A percentile compares a stretch with the other conserved stretches of the same genome.
Evolutionary conservation across 2,329 filamentous ascomycete species (phyloP).

Genomic region (Herpomyces periplanetae): DNA sequence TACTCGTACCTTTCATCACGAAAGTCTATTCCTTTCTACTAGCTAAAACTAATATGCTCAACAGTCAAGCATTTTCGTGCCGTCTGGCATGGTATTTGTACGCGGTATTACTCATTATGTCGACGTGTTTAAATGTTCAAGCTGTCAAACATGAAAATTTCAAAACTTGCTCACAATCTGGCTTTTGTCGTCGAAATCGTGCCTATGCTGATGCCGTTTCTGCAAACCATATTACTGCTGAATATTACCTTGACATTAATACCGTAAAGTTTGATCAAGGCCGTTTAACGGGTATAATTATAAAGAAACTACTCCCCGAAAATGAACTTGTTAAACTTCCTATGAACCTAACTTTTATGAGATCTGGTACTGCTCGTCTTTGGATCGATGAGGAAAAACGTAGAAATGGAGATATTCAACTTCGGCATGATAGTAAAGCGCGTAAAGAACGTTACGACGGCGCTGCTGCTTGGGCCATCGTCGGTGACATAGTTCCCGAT

Average conservation of each 20-base stretch:
- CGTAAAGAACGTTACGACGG: conserved; percentile 87
- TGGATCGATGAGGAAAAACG: conserved; percentile 69
- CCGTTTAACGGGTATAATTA: conserved; percentile 33
- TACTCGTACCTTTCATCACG: too few relatives aligned
- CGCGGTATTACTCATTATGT: too few relatives aligned
- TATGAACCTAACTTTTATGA: conserved; percentile 47
- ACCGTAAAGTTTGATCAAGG: conserved; percentile 40
- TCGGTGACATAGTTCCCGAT: conserved; percentile 29
- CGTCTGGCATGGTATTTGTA: too few relatives aligned
- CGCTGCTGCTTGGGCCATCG: conserved; percentile 43
- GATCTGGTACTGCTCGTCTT: conserved; percentile 55
- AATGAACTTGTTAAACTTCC: conserved; percentile 36
- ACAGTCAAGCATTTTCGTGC: conserved; percentile 1
- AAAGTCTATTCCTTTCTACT: too few relatives aligned
- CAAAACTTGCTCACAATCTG: conserved; percentile 78
- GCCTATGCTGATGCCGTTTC: conserved; percentile 62
- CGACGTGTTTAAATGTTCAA: too few relatives aligned
- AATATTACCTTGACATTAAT: conserved; percentile 29
- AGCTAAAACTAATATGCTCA: too few relatives aligned
- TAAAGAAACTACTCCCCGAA: conserved; percentile 26
- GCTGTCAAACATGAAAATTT: conserved; percentile 75
- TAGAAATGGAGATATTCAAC: conserved; percentile 48
- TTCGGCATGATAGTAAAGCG: conserved; percentile 43
- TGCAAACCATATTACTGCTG: too few relatives aligned
- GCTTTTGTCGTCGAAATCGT: conserved; percentile 86